Base-by-base conservation (phyloP, 2,329 filamentous ascomycete genomes). In the Beauveria sp. region DNA sequence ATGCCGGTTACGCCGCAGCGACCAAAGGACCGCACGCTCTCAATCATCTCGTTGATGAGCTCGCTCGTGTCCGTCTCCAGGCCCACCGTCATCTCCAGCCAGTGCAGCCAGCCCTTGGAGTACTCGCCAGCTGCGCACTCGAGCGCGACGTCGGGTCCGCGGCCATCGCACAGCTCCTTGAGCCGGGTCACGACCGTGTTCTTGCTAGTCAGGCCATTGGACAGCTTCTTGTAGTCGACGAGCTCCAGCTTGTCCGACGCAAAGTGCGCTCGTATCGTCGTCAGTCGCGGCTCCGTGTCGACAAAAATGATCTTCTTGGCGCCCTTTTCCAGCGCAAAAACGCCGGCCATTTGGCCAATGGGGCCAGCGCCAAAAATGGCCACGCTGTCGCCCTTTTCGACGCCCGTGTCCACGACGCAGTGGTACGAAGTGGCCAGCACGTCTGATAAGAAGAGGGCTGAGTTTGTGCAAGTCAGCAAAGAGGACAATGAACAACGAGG, bases 361-460 rank as follows among this genome's bases (percentile, higher is more conserved):
- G 91, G 92, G 0, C 91, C 91, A 0, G 87, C 90, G n/a, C 91
- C 91, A 63, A 90, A 96, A 63, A 96, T 85, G 40, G 90, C 91
- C 1, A 96, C 91, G 2, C 86, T 78, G 67, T 96, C 91, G 14
- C 83, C 85, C 40, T 87, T 79, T 64, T 90, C 86, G n/a, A 96
- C 88, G 1, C 84, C 88, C 0, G 91, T 96, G 69, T 96, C 91
- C 47, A 92, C 87, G 43, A 96, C 90, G 56, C 84, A 85, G 69
- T 96, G 87, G 81, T 90, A 96, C 10, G 86, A 87, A 0, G 92
- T 96, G 20, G 80, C 79, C 2, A 96, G 73, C 0, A 96, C 90
- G 70, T 96, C 92, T 1, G 88, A 92, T 1, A 96, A 80, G 72
- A 85, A 96, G 1, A 96, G 79, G 0, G 79, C 77, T 74, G 7